Evolutionary conservation across 805 yeast species (phyloP), one percentile per base, ranked within the genome.

Genomic region (Blastobotrys mokoenaii): DNA sequence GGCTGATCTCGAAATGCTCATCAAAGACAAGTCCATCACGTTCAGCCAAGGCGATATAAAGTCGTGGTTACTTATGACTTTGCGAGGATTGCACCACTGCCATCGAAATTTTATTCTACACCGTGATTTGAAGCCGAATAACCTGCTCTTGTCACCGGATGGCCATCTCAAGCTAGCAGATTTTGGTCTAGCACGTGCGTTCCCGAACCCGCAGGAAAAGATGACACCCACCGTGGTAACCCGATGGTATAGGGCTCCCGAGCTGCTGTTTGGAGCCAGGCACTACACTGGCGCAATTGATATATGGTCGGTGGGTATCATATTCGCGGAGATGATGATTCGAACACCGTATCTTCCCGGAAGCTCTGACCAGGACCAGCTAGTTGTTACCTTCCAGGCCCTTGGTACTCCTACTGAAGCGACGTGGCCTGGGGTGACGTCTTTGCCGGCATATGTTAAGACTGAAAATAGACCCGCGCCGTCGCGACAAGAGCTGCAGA

Each of bases 191-290:
- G 97, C 97, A 0, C 69, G 98, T 51, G 76, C 89, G 2, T 68
- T 86, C 47, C 72, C 81, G 14, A 38, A 57, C 18, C 85, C 89
- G 0, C 55, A 57, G 39, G 77, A 80, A 38, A 77, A 79, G 47
- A 68, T 93, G 62, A 85, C 97, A 0, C 84, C 95, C 1, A 90
- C 89, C 51, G 99, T 93, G 3, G 98, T 93, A 1, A 93, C 99
- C 2, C 68, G 97, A 49, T 93, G 99, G 99, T 93, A 93, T 64
- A 70, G 97, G 45, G 95, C 97, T 0, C 99, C 99, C 0, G 99
- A 93, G 58, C 68, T 93, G 40, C 67, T 93, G 18, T 77, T 90
- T 50, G 97, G 96, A 1, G 83, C 96, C 0, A 74, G 82, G 40
- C 93, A 87, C 62, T 93, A 93, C 58, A 82, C 96, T 0, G 82